Evolutionary conservation across 257 asterid species (phyloP).

Genomic region (Eustoma russellianum): DNA sequence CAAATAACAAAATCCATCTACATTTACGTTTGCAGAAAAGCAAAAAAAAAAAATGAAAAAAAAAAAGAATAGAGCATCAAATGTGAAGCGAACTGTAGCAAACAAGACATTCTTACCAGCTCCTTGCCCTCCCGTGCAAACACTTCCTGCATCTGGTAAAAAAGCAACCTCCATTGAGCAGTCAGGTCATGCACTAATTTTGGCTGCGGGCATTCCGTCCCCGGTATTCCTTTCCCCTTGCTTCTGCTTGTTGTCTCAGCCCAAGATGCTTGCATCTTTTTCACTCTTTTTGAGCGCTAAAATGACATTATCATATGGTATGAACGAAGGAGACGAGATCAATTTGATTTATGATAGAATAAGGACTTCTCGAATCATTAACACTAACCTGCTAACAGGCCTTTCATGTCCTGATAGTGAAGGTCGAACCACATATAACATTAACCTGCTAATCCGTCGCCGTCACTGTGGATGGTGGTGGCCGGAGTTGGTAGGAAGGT

Average conservation of each 20-base stretch:
- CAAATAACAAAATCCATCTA: no score
- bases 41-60: no score
- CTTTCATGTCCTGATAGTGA: constrained; percentile 69
- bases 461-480: no score
- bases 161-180: constrained; percentile 75
- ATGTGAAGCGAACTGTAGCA: not conserved
- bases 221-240: constrained; percentile 27
- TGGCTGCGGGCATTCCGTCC: constrained; percentile 23
- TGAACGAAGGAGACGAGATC: constrained; percentile 4
- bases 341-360: not conserved
- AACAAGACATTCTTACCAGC: constrained; percentile 42
- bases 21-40: no score
- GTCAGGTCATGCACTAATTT: constrained; percentile 46
- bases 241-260: constrained; percentile 52
- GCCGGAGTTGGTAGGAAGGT: no score
- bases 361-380: constrained; percentile 2
- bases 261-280: constrained; percentile 65
- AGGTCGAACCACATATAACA: constrained; percentile 69
- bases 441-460: no score
- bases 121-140: constrained; percentile 50
- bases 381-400: constrained; percentile 57
- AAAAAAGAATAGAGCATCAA: no score
- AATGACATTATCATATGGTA: constrained; percentile 2
- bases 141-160: constrained; percentile 43
- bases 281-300: constrained; percentile 60